A percentile compares a stretch with the other conserved stretches of the same genome.
phyloP scores from a whole-genome alignment of 768 basidiomycete species.

The Xanthoconium stramineum region DNA sequence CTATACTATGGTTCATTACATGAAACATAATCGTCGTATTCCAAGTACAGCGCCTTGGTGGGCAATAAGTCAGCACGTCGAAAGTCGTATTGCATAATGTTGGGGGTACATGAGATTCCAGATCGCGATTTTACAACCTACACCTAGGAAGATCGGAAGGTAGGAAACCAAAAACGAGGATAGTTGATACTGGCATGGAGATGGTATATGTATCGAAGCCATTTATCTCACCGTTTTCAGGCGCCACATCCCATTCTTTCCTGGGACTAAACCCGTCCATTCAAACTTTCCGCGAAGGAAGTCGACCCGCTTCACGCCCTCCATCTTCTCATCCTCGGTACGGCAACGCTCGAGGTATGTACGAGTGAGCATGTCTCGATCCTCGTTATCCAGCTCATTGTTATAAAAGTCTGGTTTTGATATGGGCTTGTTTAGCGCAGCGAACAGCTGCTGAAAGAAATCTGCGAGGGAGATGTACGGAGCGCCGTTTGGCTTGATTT shows the following conservation, averaged over 20 bases:
- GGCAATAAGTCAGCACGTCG: neutral
- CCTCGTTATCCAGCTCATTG: slow-evolving; percentile 46
- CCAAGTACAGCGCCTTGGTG: neutral
- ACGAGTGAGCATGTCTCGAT: slow-evolving; percentile 41
- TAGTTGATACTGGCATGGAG: neutral
- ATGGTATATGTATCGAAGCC: neutral
- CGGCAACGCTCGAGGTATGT: slow-evolving; percentile 47
- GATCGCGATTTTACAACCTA: neutral
- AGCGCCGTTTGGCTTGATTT: slow-evolving; percentile 41
- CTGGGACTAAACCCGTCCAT: slow-evolving; percentile 53
- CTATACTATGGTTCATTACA: neutral
- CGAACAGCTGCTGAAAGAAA: slow-evolving; percentile 46
- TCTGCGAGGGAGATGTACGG: slow-evolving; percentile 60
- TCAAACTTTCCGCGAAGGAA: slow-evolving; percentile 52
- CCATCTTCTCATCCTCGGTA: slow-evolving; percentile 30
- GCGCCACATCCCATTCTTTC: slow-evolving; percentile 61
- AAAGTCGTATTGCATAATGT: slow-evolving; percentile 2
- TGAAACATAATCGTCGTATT: neutral
- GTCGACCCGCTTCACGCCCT: slow-evolving; percentile 57
- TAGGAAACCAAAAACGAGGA: neutral
- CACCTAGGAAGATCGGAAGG: neutral
- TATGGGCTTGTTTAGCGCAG: slow-evolving; percentile 44
- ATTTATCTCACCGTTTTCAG: slow-evolving; percentile 49
- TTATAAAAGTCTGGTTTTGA: slow-evolving; percentile 56
- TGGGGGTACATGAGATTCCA: neutral